These are phyloP conservation scores for Xylaria arbuscula DNA, from an alignment of 2,329 filamentous ascomycete species.

Conservation along the genomic window DNA sequence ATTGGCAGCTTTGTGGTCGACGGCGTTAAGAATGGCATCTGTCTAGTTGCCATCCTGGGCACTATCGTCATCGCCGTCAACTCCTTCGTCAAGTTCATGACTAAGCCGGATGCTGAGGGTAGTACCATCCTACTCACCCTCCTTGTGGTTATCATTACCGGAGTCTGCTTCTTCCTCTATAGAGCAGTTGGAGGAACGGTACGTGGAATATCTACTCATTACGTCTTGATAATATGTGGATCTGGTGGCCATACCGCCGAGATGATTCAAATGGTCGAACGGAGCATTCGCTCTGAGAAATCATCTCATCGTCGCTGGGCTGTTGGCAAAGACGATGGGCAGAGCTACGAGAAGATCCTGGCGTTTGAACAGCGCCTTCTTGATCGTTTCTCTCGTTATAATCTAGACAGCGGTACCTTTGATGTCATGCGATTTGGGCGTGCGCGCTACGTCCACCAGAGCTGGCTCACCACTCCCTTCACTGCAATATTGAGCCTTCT, in stretches of 20 bases:
- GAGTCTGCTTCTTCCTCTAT: conserved; percentile 23
- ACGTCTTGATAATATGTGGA: conserved; percentile 85
- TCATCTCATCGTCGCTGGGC: conserved; percentile 82
- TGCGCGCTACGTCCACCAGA: conserved; percentile 85
- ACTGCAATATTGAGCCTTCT: conserved; percentile 74
- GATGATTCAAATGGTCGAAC: conserved; percentile 85
- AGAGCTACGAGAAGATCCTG: conserved; percentile 77
- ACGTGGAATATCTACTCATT: conserved; percentile 46
- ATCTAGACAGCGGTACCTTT: conserved; percentile 60
- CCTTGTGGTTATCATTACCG: background rate
- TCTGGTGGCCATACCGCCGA: conserved; percentile 95
- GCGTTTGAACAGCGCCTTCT: conserved; percentile 52
- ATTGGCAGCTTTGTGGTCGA: conserved; percentile 18
- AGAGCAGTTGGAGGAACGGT: conserved; percentile 19
- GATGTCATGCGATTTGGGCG: conserved; percentile 77
- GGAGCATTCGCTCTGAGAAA: conserved; percentile 62
- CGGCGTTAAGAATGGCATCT: conserved; percentile 16
- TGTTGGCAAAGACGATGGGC: conserved; percentile 78
- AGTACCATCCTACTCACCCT: conserved; percentile 2
- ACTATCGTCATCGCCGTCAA: background rate
- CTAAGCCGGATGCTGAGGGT: background rate
- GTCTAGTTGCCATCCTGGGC: conserved; percentile 4
- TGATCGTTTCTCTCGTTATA: conserved; percentile 47
- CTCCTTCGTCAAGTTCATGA: conserved; percentile 11
- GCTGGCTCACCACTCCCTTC: conserved; percentile 76